A percentile compares a stretch with the other conserved stretches of the same genome.
Evolutionary conservation across 176 grass and related monocot genomes (phyloP).

Genomic region (Aegilops sharonensis): DNA sequence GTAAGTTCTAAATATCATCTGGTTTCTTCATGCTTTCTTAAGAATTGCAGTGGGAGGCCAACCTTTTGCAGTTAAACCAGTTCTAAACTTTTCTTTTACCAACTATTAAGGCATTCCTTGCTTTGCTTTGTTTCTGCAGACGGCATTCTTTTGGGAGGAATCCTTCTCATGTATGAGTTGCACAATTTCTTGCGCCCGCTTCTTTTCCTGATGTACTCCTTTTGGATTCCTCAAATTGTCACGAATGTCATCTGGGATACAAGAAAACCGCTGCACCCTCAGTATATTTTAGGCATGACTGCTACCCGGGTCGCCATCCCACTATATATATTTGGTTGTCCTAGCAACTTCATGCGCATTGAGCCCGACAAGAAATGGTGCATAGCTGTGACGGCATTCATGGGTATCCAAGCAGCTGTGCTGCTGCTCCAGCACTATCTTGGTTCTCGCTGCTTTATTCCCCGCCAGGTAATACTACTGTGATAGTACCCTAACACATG

Average conservation of each 20-base stretch:
- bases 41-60: background rate
- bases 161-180: slow-evolving; percentile 89
- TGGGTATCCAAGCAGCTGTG: slow-evolving; percentile 66
- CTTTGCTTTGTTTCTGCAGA: slow-evolving; percentile 55
- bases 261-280: slow-evolving; percentile 91
- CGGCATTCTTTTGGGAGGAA: slow-evolving; percentile 98
- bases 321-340: slow-evolving; percentile 94
- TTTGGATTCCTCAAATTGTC: slow-evolving; percentile 97
- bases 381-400: slow-evolving; percentile 68
- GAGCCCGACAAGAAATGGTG: slow-evolving; percentile 81
- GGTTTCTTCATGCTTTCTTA: slow-evolving; percentile 11
- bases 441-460: slow-evolving; percentile 98
- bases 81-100: background rate
- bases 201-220: slow-evolving; percentile 85
- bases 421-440: slow-evolving; percentile 93
- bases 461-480: slow-evolving; percentile 65
- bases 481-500: background rate
- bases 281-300: slow-evolving; percentile 96
- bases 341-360: slow-evolving; percentile 90
- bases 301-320: slow-evolving; percentile 81
- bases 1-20: slow-evolving; percentile 59
- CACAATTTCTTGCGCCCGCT: slow-evolving; percentile 77
- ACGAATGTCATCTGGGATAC: slow-evolving; percentile 90
- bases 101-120: background rate
- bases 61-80: background rate